Percentiles rank a stretch among this genome's conserved stretches.
Conservation (phyloP, 1,284 basidiomycete species). For the Sanghuangporus sanghuang region DNA sequence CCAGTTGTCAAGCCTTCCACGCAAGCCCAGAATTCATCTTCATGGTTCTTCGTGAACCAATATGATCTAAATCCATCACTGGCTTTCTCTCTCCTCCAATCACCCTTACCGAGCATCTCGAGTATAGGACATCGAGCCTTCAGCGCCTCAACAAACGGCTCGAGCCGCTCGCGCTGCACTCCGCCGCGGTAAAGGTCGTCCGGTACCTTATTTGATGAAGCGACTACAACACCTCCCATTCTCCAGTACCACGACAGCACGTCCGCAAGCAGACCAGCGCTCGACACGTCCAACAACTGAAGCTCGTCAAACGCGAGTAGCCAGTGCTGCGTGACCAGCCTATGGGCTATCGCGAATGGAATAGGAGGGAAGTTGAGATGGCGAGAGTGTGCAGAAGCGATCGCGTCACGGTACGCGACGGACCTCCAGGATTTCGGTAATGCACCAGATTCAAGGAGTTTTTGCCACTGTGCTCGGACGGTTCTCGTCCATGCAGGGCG, state of each 20-base stretch:
- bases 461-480: conserved; percentile 33
- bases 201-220: conserved; percentile 54
- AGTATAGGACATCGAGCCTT: conserved; percentile 59
- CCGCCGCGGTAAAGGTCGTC: conserved; percentile 70
- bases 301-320: conserved; percentile 67
- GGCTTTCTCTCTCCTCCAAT: conserved; percentile 33
- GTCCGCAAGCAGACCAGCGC: conserved; percentile 60
- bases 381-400: conserved; percentile 2
- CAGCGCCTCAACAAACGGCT: conserved; percentile 59
- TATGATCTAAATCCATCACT: conserved; percentile 21
- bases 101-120: conserved; percentile 43
- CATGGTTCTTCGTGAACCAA: conserved; percentile 31
- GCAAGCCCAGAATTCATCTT: conserved; percentile 24
- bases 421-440: conserved; percentile 37
- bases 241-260: conserved; percentile 75
- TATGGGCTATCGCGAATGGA: conserved; percentile 40
- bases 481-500: conserved; percentile 31
- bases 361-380: conserved; percentile 30
- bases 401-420: conserved; percentile 11
- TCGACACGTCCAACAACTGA: conserved; percentile 67
- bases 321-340: conserved; percentile 49
- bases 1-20: conserved; percentile 13
- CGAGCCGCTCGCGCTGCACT: conserved; percentile 58
- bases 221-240: conserved; percentile 62
- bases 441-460: conserved; percentile 30